These are phyloP conservation scores for Diaporthe citri DNA, from an alignment of 2,329 filamentous ascomycete species.

Conservation along the genomic window DNA sequence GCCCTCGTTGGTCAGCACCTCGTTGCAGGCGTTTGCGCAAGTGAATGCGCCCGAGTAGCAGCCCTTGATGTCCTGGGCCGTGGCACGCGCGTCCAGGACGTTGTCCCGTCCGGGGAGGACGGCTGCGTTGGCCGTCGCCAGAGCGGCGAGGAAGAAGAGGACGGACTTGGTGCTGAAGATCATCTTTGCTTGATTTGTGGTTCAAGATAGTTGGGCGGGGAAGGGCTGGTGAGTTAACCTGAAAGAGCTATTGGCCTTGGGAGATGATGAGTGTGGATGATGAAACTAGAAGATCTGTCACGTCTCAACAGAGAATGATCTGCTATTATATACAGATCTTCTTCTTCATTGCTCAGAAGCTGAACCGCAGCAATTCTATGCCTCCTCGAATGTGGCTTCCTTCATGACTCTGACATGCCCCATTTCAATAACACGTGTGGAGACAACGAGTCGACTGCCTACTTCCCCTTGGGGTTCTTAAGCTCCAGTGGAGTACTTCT, in stretches of 20 bases:
- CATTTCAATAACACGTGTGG: conserved; percentile 7
- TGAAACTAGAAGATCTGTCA: neutral
- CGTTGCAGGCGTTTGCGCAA: conserved; percentile 1
- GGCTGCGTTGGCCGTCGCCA: conserved; percentile 11
- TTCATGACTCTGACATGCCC: conserved; percentile 6
- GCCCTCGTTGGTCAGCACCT: neutral
- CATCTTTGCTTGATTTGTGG: conserved; percentile 10
- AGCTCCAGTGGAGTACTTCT: neutral
- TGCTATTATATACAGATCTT: conserved; percentile 1
- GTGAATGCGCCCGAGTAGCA: neutral
- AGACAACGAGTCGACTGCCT: conserved; percentile 7
- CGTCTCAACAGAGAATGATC: neutral
- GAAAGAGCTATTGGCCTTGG: neutral
- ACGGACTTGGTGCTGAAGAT: conserved; percentile 10
- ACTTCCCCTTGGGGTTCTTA: neutral
- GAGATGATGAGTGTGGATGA: neutral
- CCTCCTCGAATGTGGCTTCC: conserved; percentile 4
- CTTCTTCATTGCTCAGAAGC: neutral
- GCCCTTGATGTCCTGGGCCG: conserved; percentile 9
- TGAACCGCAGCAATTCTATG: neutral
- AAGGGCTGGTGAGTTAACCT: neutral
- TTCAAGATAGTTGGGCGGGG: neutral
- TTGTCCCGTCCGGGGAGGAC: neutral
- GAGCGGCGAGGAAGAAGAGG: conserved; percentile 4
- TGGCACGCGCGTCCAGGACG: neutral